phyloP scores from a whole-genome alignment of 1,139 yeast species.

The Protomyces macrosporus region DNA sequence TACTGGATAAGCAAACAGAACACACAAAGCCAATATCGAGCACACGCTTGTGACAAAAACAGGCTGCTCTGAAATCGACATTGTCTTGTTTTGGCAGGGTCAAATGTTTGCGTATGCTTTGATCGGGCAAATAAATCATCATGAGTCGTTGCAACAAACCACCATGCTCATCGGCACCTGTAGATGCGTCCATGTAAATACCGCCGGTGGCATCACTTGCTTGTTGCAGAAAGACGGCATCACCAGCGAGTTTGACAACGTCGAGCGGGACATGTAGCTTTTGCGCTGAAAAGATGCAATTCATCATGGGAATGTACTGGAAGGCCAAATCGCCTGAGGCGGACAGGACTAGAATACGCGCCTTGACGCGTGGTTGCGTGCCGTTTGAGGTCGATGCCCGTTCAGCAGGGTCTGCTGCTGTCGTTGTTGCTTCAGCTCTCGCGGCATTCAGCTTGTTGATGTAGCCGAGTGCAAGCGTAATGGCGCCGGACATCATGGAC shows the following conservation, averaged over 20 bases:
- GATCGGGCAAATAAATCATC: constrained; percentile 72
- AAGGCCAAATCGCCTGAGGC: constrained; percentile 72
- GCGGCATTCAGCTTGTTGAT: constrained; percentile 50
- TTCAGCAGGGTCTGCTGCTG: constrained; percentile 30
- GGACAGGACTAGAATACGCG: constrained; percentile 62
- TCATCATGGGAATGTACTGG: constrained; percentile 91
- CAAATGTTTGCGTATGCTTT: constrained; percentile 65
- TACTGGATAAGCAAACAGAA: constrained; percentile 79
- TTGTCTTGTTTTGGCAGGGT: constrained; percentile 79
- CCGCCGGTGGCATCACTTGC: constrained; percentile 96
- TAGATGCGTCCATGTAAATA: constrained; percentile 66
- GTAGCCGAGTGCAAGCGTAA: constrained; percentile 71
- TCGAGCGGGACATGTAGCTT: constrained; percentile 86
- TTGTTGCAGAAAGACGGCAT: constrained; percentile 85
- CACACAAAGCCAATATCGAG: constrained; percentile 94
- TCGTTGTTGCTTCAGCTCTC: not conserved
- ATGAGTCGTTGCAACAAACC: not conserved
- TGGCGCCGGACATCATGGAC: constrained; percentile 69
- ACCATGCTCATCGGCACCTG: constrained; percentile 55
- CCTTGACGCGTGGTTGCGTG: constrained; percentile 26
- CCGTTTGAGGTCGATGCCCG: constrained; percentile 52
- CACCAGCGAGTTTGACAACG: constrained; percentile 73
- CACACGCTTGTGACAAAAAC: constrained; percentile 80
- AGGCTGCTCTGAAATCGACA: constrained; percentile 90
- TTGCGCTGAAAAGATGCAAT: constrained; percentile 92